phyloP scores from a whole-genome alignment of 768 basidiomycete species.

The Mycena rosella region DNA sequence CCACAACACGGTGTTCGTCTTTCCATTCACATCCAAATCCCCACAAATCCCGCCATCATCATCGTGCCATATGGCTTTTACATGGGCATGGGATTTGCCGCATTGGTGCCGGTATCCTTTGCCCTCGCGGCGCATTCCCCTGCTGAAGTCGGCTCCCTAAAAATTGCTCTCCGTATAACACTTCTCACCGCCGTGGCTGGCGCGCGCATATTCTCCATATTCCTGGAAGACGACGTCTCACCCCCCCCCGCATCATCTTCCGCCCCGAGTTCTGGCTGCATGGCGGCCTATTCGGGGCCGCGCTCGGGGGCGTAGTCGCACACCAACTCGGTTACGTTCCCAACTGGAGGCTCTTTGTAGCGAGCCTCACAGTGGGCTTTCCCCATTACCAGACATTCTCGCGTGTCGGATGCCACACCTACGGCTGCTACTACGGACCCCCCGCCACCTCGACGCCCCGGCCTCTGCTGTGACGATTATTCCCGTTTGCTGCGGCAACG shows the following conservation, averaged over 20 bases:
- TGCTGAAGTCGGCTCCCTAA: background rate
- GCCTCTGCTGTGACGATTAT: slow-evolving; percentile 15
- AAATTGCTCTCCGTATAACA: slow-evolving; percentile 26
- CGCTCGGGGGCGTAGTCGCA: slow-evolving; percentile 20
- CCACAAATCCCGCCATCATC: slow-evolving; percentile 24
- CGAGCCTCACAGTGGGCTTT: slow-evolving; percentile 34
- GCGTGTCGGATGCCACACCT: too few species aligned
- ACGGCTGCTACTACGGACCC: slow-evolving; percentile 35
- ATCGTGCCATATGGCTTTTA: slow-evolving; percentile 34
- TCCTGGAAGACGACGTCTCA: slow-evolving; percentile 36
- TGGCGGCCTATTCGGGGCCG: slow-evolving; percentile 35
- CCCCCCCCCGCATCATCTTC: too few species aligned
- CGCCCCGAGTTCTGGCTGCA: too few species aligned
- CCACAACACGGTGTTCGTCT: background rate
- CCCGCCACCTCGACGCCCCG: background rate
- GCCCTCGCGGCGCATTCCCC: slow-evolving; percentile 11
- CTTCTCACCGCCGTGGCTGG: slow-evolving; percentile 25
- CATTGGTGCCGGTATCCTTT: slow-evolving; percentile 28
- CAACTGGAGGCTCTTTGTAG: slow-evolving; percentile 19
- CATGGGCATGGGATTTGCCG: slow-evolving; percentile 36
- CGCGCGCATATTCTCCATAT: slow-evolving; percentile 35
- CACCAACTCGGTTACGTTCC: slow-evolving; percentile 8
- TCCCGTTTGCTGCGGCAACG: slow-evolving; percentile 24
- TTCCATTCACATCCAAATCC: slow-evolving; percentile 31
- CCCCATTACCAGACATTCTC: slow-evolving; percentile 38